Base-by-base conservation (phyloP, 192 early-diverging fungal species). In the Haplosporangium gracile region DNA sequence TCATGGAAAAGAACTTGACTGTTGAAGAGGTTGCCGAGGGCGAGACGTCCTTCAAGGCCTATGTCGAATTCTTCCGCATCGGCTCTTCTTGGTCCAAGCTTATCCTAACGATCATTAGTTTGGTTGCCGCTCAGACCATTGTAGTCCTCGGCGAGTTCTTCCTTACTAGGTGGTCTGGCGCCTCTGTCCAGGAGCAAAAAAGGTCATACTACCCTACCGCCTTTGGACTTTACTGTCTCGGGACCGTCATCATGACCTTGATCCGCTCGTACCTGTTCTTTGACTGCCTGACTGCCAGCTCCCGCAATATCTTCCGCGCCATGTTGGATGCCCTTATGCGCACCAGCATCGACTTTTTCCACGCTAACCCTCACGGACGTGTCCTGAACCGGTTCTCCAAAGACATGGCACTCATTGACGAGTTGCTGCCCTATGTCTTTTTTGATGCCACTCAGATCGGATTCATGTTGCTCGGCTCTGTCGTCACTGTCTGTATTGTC, bases 361-460 rank as follows among this genome's bases (percentile, higher is more conserved):
- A 89, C 7, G 55, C 29, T 26, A 90, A 90, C 71, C 90, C 94
- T 0, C 90, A 92, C 13, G 95, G 95, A 15, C 77, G 90, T 9
- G 75, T 95, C 6, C 70, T 95, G 68, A 90, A 93, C 42, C 81
- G 94, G 72, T 92, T 95, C 89, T 89, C 83, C 22, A 79, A 91
- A 18, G 91, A 94, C 72, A 90, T 94, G 68, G 83, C 87, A 34
- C 78, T 89, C 29, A 68, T 92, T 0, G 95, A 96, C 74, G 91
- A 93, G 51, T 82, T 88, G 77, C 55, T 95, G 70, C 93, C 92
- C 11, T 57, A 78, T 47, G 81, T 76, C 24, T 77, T 93, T 16
- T 88, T 92, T 70, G 91, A 93, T 49, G 80, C 93, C 22, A 88
- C 87, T 0, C 92, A 94, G n/a, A 91, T 91, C 81, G 63, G 77